A percentile compares a stretch with the other conserved stretches of the same genome.
Evolutionary conservation across 495 filamentous ascomycete species (phyloP).

Genomic region (Penicillium paradoxum): DNA sequence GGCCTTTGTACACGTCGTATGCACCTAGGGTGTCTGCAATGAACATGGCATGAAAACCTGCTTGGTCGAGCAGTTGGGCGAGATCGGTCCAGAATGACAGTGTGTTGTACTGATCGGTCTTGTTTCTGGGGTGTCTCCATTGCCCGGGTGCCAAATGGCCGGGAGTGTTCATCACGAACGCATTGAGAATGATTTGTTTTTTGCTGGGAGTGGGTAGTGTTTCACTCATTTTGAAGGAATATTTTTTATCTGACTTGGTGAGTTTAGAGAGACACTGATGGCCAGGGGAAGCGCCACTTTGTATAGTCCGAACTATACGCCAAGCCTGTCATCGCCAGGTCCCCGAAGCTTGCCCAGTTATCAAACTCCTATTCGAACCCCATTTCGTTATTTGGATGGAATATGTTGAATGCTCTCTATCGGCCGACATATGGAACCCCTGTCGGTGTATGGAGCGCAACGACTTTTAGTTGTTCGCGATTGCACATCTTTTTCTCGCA

Average conservation of each 20-base stretch:
- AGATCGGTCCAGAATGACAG: constrained; percentile 52
- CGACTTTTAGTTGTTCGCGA: not conserved
- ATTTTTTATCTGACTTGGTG: not conserved
- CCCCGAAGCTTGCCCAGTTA: not conserved
- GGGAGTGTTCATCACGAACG: constrained; percentile 51
- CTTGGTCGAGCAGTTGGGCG: constrained; percentile 52
- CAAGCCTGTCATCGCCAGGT: not conserved
- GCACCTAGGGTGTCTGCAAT: constrained; percentile 46
- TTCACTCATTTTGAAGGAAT: constrained; percentile 4
- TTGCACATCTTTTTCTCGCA: constrained; percentile 5
- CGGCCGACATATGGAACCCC: not conserved
- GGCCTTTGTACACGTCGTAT: constrained; percentile 34
- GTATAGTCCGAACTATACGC: not conserved
- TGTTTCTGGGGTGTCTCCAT: constrained; percentile 51
- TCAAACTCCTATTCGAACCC: not conserved
- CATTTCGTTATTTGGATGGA: not conserved
- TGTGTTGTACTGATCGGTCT: constrained; percentile 49
- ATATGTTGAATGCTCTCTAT: not conserved
- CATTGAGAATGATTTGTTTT: constrained; percentile 55
- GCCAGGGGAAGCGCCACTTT: not conserved
- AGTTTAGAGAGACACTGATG: not conserved
- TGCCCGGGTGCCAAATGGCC: constrained; percentile 54
- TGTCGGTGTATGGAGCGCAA: constrained; percentile 1
- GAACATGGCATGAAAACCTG: constrained; percentile 59
- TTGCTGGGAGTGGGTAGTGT: constrained; percentile 18